A percentile compares a stretch with the other conserved stretches of the same genome.
phyloP scores from a whole-genome alignment of 2,329 filamentous ascomycete genomes.

The Immersiporthe knoxdaviesiana region DNA sequence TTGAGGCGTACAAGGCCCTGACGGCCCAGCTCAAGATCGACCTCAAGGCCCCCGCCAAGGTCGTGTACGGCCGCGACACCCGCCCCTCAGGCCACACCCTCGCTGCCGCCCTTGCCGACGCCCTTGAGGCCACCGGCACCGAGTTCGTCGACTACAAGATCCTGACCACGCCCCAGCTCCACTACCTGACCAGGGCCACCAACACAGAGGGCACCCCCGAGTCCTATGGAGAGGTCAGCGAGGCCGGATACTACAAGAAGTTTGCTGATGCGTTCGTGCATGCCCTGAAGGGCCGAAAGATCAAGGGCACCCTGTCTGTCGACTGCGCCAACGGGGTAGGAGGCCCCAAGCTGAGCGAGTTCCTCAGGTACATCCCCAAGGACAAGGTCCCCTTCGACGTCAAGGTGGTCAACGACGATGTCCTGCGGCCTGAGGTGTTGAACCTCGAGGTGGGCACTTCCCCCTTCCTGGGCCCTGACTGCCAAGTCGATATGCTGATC shows the following conservation, averaged over 20 bases:
- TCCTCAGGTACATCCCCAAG: conserved; percentile 79
- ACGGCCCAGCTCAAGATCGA: conserved; percentile 78
- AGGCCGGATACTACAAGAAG: conserved; percentile 95
- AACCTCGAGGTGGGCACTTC: conserved; percentile 74
- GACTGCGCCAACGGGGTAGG: conserved; percentile 98
- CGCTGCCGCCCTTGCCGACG: conserved; percentile 76
- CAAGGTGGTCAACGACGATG: conserved; percentile 89
- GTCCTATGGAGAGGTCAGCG: conserved; percentile 85
- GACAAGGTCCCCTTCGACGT: conserved; percentile 75
- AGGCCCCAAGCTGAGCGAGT: conserved; percentile 83
- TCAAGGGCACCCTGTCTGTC: conserved; percentile 76
- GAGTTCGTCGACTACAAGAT: conserved; percentile 85
- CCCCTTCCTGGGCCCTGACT: not conserved
- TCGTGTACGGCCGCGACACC: conserved; percentile 91
- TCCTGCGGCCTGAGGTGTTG: conserved; percentile 83
- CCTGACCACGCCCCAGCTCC: conserved; percentile 94
- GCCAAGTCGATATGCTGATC: not conserved
- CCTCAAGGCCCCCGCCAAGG: conserved; percentile 69
- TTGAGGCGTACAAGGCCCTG: conserved; percentile 75
- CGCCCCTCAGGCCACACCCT: conserved; percentile 87
- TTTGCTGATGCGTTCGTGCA: conserved; percentile 81
- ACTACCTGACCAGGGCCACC: conserved; percentile 92
- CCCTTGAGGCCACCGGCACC: conserved; percentile 74
- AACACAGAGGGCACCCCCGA: conserved; percentile 89
- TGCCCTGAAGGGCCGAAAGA: conserved; percentile 76